These are phyloP conservation scores for Sambucus nigra DNA, from an alignment of 129 eudicot genomes.

Conservation along the genomic window DNA sequence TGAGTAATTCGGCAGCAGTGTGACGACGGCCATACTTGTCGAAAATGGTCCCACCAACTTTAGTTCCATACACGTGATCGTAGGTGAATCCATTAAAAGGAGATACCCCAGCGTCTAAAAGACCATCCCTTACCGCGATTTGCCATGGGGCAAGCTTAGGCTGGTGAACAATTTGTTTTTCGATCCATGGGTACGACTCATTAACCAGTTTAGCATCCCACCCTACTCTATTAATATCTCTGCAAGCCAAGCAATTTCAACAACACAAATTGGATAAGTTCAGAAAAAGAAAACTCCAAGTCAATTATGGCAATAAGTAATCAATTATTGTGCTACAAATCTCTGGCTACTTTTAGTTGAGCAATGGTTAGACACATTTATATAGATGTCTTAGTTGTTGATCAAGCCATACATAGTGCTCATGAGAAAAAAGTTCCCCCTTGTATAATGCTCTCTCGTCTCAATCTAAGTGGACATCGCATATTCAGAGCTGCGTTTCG, in stretches of 20 bases:
- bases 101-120: constrained; percentile 63
- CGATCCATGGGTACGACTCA: constrained; percentile 86
- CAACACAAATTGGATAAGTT: neutral
- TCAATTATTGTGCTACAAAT: too few species aligned
- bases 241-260: constrained; percentile 12
- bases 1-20: constrained; percentile 77
- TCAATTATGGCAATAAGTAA: neutral
- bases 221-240: constrained; percentile 48
- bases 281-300: neutral
- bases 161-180: constrained; percentile 67
- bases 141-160: constrained; percentile 74
- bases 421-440: too few species aligned
- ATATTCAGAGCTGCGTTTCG: too few species aligned
- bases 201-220: constrained; percentile 89
- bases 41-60: constrained; percentile 90
- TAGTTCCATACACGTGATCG: constrained; percentile 86
- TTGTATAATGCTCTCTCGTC: too few species aligned
- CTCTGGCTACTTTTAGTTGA: too few species aligned
- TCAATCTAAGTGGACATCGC: too few species aligned
- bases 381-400: too few species aligned
- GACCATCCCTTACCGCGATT: constrained; percentile 60
- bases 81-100: constrained; percentile 89
- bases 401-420: too few species aligned
- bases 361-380: too few species aligned
- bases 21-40: constrained; percentile 75